These are phyloP conservation scores for Phialophora chinensis DNA, from an alignment of 2,329 filamentous ascomycete species.

Conservation along the genomic window DNA sequence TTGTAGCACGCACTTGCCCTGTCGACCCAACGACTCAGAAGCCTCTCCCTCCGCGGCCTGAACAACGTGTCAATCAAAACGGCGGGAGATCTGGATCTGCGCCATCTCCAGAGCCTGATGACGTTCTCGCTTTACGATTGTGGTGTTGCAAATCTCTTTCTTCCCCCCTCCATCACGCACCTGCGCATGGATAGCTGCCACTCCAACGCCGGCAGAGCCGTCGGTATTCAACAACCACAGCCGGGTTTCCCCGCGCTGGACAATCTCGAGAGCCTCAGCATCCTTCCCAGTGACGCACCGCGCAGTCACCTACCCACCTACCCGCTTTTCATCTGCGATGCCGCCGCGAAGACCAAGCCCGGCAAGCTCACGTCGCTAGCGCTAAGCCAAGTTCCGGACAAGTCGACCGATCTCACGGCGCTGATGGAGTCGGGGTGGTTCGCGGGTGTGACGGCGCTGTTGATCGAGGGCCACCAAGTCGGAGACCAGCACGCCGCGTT, in stretches of 20 bases:
- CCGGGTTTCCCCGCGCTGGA: background rate
- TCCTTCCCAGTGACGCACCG: background rate
- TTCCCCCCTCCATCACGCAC: background rate
- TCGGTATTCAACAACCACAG: background rate
- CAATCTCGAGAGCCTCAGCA: conserved; percentile 7
- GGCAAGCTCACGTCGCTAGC: background rate
- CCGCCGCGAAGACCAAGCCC: background rate
- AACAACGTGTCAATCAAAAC: background rate
- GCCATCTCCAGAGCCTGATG: background rate
- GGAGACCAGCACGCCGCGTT: conserved; percentile 4
- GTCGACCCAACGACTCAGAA: background rate
- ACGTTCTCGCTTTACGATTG: background rate
- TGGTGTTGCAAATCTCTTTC: background rate
- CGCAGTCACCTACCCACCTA: background rate
- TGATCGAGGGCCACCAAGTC: conserved; percentile 6
- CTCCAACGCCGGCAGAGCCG: background rate
- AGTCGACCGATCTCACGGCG: background rate
- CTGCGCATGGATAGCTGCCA: background rate
- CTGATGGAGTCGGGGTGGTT: background rate
- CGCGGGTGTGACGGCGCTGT: conserved; percentile 17
- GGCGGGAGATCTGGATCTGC: background rate
- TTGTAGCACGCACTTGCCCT: background rate
- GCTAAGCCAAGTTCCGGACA: background rate
- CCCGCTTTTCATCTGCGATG: background rate
- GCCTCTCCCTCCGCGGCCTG: background rate